Evolutionary conservation across 2,329 filamentous ascomycete species (phyloP), one percentile per base, ranked within the genome.

Genomic region (Hypoxylon sp.): DNA sequence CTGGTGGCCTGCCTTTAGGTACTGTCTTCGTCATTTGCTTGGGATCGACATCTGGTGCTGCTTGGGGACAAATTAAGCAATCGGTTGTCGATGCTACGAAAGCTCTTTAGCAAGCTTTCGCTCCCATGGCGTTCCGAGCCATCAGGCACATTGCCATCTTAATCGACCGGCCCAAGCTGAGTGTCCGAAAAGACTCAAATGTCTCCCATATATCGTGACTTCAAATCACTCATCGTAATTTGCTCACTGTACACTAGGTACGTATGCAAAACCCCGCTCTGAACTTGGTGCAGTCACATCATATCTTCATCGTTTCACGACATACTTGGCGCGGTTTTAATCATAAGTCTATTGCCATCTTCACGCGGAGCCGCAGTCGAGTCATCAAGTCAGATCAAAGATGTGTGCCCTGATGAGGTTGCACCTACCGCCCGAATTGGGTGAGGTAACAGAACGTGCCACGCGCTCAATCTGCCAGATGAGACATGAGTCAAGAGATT

Each of bases 231-330:
- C n/a, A 28, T 53, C 1, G 42, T 30, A n/a, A 50, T 44, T 16
- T 5, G 24, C 22, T 54, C 40, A 54, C 38, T 18, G 36, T 32
- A 30, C 26, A 4, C 14, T 45, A 46, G 42, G 24, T 45, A 22
- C n/a, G 20, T 58, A 40, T 22, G 20, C 24, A 49, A 38, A 36
- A 60, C 66, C 63, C 63, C 66, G 54, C 59, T 22, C 40, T n/a
- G 18, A 36, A 59, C n/a, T 26, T 22, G 26, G 1, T 51, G 32
- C 56, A 33, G 56, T 63, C 62, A 57, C 56, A 65, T 65, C 63
- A 65, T 56, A 49, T 40, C 44, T 24, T 28, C 38, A 38, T 20
- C 12, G 42, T 64, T 56, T 61, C 60, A 61, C 53, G 53, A 57
- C 59, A 59, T 66, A 48, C 63, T 62, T 62, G 58, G 54, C 63